Conservation (phyloP, 225 moss, liverwort and hornwort genomes). For the Pseudisothecium myosuroides region DNA sequence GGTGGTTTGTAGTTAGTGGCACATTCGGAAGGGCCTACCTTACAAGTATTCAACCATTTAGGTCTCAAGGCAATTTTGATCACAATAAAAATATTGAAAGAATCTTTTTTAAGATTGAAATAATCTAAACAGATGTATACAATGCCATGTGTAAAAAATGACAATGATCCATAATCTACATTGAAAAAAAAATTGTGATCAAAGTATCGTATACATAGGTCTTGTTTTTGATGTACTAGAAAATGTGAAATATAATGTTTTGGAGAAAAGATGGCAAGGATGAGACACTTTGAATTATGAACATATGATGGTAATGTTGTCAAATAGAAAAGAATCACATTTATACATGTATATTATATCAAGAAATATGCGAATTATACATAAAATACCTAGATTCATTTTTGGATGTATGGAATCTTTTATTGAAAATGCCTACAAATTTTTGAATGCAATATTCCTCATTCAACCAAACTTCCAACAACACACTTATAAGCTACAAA, state of each 20-base stretch:
- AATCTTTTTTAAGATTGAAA: not conserved
- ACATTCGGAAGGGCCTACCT: accelerated
- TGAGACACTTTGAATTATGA: not conserved
- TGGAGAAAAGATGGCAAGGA: not conserved
- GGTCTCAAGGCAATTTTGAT: accelerated
- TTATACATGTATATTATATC: not conserved
- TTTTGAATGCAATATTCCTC: not conserved
- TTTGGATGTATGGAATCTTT: accelerated
- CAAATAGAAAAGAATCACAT: no score
- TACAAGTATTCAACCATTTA: not conserved
- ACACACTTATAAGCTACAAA: accelerated
- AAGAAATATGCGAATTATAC: not conserved
- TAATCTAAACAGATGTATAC: not conserved
- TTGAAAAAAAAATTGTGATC: not conserved
- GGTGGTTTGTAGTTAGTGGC: accelerated
- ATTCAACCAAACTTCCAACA: not conserved
- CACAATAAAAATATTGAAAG: not conserved
- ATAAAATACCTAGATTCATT: not conserved
- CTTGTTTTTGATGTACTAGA: not conserved
- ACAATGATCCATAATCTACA: not conserved
- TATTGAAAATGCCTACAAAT: not conserved
- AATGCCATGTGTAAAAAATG: not conserved
- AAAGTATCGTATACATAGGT: no score
- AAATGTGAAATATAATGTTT: not conserved
- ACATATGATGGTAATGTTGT: not conserved